Evolutionary conservation across 768 basidiomycete species (phyloP), one percentile per base, ranked within the genome.

Genomic region (Mycena epipterygia): DNA sequence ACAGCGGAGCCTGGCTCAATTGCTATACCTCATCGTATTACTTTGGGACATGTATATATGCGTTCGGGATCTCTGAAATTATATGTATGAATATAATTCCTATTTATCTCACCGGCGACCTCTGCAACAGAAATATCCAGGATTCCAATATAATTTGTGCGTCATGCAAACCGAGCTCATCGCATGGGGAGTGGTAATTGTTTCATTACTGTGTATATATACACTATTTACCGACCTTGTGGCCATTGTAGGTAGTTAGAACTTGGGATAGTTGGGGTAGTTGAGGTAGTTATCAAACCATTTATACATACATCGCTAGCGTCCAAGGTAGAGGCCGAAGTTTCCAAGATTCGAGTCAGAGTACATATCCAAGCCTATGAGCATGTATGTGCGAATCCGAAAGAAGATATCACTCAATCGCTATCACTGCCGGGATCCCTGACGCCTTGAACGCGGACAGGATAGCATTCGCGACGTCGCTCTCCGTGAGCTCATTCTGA

Each of bases 141-240:
- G n/a, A n/a, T n/a, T n/a, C n/a, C n/a, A n/a, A n/a, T n/a, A n/a
- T n/a, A n/a, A n/a, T n/a, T 39, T n/a, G n/a, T n/a, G n/a, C n/a
- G n/a, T n/a, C n/a, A n/a, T n/a, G n/a, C n/a, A n/a, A n/a, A n/a
- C n/a, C n/a, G n/a, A n/a, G n/a, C n/a, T n/a, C n/a, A n/a, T n/a
- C n/a, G n/a, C n/a, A n/a, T n/a, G n/a, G n/a, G n/a, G n/a, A n/a
- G n/a, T n/a, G n/a, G 39, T n/a, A 46, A 23, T 64, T 53, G 8
- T 29, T 64, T 64, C 25, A 49, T 49, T 61, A 61, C 32, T 19
- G 27, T 25, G 21, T 30, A 16, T 62, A 62, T 30, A 16, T 63
- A 63, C 49, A 63, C 48, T 63, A 63, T 63, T 63, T 63, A 63
- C 61, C 35, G 48, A 63, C 61, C 52, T 52, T 21, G 17, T 17